Conservation (phyloP, 2,329 filamentous ascomycete genomes). For the Nannizziopsis barbatae region DNA sequence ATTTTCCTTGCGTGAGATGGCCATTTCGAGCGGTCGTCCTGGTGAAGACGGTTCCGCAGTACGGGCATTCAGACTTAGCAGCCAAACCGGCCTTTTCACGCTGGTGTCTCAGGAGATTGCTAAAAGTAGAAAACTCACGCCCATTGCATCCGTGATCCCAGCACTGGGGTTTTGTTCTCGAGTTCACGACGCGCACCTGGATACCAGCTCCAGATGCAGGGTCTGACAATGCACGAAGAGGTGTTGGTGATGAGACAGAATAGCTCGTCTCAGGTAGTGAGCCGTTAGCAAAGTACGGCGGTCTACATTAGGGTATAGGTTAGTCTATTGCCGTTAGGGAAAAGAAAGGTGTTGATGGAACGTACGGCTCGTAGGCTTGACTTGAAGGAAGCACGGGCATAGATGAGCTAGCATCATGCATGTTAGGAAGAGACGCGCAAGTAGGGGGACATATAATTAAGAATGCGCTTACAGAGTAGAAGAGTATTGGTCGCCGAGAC, state of each 20-base stretch:
- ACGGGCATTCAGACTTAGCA: constrained; percentile 75
- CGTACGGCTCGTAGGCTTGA: constrained; percentile 4
- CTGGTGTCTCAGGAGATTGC: constrained; percentile 84
- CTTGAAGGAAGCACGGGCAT: constrained; percentile 2
- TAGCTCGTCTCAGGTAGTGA: background rate
- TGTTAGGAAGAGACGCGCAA: background rate
- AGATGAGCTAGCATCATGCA: background rate
- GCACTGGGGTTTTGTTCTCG: constrained; percentile 83
- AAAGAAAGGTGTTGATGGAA: background rate
- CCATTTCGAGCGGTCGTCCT: constrained; percentile 80
- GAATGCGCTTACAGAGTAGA: constrained; percentile 3
- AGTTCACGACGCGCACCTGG: constrained; percentile 57
- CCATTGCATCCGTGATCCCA: constrained; percentile 97
- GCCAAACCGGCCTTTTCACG: constrained; percentile 89
- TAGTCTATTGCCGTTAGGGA: background rate
- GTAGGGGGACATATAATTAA: background rate
- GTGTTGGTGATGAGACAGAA: background rate
- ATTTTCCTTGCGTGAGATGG: constrained; percentile 79
- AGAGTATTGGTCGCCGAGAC: background rate
- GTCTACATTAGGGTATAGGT: background rate
- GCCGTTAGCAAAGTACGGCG: background rate
- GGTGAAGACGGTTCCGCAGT: constrained; percentile 88
- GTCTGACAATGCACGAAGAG: constrained; percentile 4
- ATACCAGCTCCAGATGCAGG: constrained; percentile 27
- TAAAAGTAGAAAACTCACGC: constrained; percentile 89